Evolutionary conservation across 2,329 filamentous ascomycete genomes (phyloP), one percentile per base, ranked within the genome.

Genomic region (Dendryphion nanum): DNA sequence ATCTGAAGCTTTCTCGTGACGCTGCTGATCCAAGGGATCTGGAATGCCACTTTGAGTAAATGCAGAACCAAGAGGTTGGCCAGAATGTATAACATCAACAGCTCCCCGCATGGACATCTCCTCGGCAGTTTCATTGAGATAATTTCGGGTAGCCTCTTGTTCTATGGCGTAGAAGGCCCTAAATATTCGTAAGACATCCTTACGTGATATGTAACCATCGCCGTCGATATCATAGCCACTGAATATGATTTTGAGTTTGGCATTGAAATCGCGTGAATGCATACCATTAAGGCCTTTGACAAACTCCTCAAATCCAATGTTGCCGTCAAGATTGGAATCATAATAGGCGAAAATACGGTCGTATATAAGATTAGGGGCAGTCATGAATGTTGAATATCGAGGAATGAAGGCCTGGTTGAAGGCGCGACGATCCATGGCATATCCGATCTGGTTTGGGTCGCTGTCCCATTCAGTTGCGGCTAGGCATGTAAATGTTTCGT

Each of bases 271-370:
- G 2, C 50, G 47, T 12, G 58, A 56, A 42, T 79, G 76, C 41
- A 84, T 68, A 35, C 77, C 77, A 4, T 89, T 83, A 33, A 96
- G 73, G 1, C 89, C 93, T 40, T 85, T 81, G 17, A 97, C 70
- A 57, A 96, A 98, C 61, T 98, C 93, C 33, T 88, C 78, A 51
- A 98, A 97, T 6, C 87, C 86, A 53, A 98, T 96, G 6, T 95
- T 72, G 16, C 86, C 86, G 59, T 98, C 89, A 29, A 81, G 78
- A 62, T 97, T 91, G 20, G 83, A 86, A 66, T 98, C 93, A 64
- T 96, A 98, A 64, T 96, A 96, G 35, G 86, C 81, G 67, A 97
- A 98, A 79, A 96, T 93, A 50, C 93, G 85, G 63, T 98, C 91
- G 59, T 95, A 93, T 42, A 98, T 87, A 12, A 95, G 78, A 61